Conservation (phyloP, 768 basidiomycete species). For the Termitomyces sp. region DNA sequence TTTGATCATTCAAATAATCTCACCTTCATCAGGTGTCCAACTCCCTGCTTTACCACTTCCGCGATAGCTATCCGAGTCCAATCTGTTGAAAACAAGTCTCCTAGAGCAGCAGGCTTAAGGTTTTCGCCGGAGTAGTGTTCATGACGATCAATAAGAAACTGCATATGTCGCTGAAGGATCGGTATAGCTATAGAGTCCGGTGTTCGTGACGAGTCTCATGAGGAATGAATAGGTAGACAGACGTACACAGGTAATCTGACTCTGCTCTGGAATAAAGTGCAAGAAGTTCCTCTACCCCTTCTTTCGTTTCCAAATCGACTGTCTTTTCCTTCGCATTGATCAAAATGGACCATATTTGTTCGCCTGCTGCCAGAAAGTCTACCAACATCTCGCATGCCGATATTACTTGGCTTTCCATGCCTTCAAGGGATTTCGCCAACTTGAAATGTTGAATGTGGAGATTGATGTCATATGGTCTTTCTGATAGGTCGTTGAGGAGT, state of each 20-base stretch:
- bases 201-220: not conserved
- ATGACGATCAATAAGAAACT: conserved; percentile 50
- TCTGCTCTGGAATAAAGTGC: conserved; percentile 65
- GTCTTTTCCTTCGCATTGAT: conserved; percentile 51
- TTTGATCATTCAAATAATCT: not conserved
- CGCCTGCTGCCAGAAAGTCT: conserved; percentile 58
- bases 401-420: conserved; percentile 55
- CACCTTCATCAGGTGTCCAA: conserved; percentile 65
- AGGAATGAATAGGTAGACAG: conserved; percentile 26
- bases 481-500: conserved; percentile 54
- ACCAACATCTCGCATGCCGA: conserved; percentile 67
- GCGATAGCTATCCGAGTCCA: conserved; percentile 60
- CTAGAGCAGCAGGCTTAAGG: conserved; percentile 46
- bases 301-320: conserved; percentile 47
- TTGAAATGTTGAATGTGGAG: conserved; percentile 68
- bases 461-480: conserved; percentile 57
- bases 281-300: conserved; percentile 54
- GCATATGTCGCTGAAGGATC: conserved; percentile 63
- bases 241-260: conserved; percentile 77
- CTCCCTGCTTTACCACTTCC: conserved; percentile 53
- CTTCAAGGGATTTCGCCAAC: conserved; percentile 51
- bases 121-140: conserved; percentile 37
- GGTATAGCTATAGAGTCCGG: conserved; percentile 56
- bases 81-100: conserved; percentile 54
- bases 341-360: conserved; percentile 74